These are phyloP conservation scores for Gossypium schwendimanii DNA, from an alignment of 441 rosid genomes.

Conservation along the genomic window DNA sequence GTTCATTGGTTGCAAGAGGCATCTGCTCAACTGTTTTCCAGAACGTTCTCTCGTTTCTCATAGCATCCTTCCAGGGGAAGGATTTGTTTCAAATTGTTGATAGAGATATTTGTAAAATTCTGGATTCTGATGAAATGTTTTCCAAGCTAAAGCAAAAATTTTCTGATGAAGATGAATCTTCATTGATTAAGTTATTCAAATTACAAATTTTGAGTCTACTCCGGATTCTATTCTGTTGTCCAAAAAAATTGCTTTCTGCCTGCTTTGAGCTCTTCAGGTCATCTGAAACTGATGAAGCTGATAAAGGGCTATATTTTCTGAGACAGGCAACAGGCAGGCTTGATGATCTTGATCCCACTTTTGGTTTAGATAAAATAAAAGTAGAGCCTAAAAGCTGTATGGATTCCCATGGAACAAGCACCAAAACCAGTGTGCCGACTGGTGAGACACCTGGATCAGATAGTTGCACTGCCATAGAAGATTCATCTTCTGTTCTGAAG, in stretches of 20 bases:
- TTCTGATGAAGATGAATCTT: slow-evolving; percentile 44
- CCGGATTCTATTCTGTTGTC: slow-evolving; percentile 54
- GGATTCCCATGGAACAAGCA: slow-evolving; percentile 31
- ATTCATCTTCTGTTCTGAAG: slow-evolving; percentile 28
- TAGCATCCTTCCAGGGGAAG: slow-evolving; percentile 48
- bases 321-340: slow-evolving; percentile 47
- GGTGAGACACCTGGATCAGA: slow-evolving; percentile 26
- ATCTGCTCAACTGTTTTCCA: slow-evolving; percentile 63
- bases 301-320: slow-evolving; percentile 54
- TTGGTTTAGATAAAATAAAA: slow-evolving; percentile 21
- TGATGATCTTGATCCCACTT: slow-evolving; percentile 27
- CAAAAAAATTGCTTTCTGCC: slow-evolving; percentile 59
- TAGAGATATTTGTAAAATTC: slow-evolving; percentile 43
- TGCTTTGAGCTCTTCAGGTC: slow-evolving; percentile 67
- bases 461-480: slow-evolving; percentile 27
- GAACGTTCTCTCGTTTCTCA: slow-evolving; percentile 56
- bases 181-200: slow-evolving; percentile 50
- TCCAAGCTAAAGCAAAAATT: slow-evolving; percentile 58
- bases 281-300: slow-evolving; percentile 44
- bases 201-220: slow-evolving; percentile 50
- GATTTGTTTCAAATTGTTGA: slow-evolving; percentile 52
- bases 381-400: slow-evolving; percentile 31
- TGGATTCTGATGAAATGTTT: slow-evolving; percentile 41
- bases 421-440: slow-evolving; percentile 22
- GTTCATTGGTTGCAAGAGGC: slow-evolving; percentile 48